Conservation (phyloP, 192 early-diverging fungal species). For the Coemansia sp. region DNA sequence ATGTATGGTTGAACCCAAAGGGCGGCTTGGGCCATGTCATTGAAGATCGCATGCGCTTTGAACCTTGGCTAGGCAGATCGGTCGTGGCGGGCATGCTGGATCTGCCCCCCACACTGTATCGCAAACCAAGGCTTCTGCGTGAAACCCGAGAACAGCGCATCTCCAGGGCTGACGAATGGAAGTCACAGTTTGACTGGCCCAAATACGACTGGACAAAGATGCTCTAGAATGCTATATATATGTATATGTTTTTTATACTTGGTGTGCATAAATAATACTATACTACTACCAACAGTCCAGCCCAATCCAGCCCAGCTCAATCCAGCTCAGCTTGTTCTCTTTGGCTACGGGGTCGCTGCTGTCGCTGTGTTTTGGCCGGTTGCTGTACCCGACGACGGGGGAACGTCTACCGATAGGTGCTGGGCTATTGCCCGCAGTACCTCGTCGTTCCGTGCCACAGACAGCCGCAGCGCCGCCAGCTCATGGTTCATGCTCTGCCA, state of each 20-base stretch:
- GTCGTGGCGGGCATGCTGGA: slow-evolving; percentile 80
- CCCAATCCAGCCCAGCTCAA: too few relatives aligned
- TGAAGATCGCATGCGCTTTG: slow-evolving; percentile 78
- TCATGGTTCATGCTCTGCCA: slow-evolving; percentile 40
- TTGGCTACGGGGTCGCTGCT: neutral
- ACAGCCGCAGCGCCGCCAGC: slow-evolving; percentile 21
- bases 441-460: slow-evolving; percentile 15
- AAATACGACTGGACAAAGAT: slow-evolving; percentile 81
- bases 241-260: too few relatives aligned
- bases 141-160: slow-evolving; percentile 47
- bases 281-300: neutral
- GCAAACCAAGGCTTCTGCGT: slow-evolving; percentile 59
- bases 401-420: slow-evolving; percentile 22
- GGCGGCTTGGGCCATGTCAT: slow-evolving; percentile 94
- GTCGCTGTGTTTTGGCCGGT: neutral
- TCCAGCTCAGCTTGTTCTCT: too few relatives aligned
- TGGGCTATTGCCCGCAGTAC: slow-evolving; percentile 34
- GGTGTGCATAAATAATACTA: neutral
- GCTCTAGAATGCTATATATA: too few relatives aligned
- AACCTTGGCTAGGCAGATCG: slow-evolving; percentile 86
- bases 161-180: slow-evolving; percentile 55
- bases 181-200: slow-evolving; percentile 60
- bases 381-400: too few relatives aligned
- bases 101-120: slow-evolving; percentile 68
- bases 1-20: slow-evolving; percentile 92